These are phyloP conservation scores for Starmerella apicola DNA, from an alignment of 805 yeast species.

Conservation along the genomic window DNA sequence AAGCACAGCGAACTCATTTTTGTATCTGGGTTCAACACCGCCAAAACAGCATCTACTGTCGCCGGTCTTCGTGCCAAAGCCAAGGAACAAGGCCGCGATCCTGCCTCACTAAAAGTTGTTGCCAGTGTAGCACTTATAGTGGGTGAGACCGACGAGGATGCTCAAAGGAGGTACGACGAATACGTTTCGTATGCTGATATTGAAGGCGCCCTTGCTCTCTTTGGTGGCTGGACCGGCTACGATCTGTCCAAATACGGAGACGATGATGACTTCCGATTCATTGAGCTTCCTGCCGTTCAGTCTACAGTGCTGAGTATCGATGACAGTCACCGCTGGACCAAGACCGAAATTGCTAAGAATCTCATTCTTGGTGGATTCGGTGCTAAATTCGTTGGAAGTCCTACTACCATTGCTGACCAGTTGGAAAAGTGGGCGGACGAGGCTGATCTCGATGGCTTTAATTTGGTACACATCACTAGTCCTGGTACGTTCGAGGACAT, in stretches of 20 bases:
- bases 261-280: constrained; percentile 27
- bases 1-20: no score
- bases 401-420: constrained; percentile 31
- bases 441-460: constrained; percentile 35
- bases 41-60: no score
- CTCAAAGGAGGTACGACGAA: constrained; percentile 29
- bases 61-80: no score
- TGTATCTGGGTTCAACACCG: no score
- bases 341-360: constrained; percentile 25
- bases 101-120: constrained; percentile 30
- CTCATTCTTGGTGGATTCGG: constrained; percentile 28
- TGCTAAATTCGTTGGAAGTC: constrained; percentile 28
- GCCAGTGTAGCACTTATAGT: constrained; percentile 31
- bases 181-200: constrained; percentile 28
- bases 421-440: constrained; percentile 32
- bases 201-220: constrained; percentile 34
- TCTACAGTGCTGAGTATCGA: not conserved
- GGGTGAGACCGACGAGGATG: constrained; percentile 34
- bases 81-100: constrained; percentile 30
- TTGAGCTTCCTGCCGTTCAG: constrained; percentile 16
- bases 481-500: not conserved
- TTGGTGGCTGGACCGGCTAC: constrained; percentile 34
- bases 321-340: constrained; percentile 21
- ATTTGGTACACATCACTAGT: constrained; percentile 28
- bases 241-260: constrained; percentile 30